Base-by-base conservation (phyloP, 306 rosid genomes). In the Rosa rugosa region DNA sequence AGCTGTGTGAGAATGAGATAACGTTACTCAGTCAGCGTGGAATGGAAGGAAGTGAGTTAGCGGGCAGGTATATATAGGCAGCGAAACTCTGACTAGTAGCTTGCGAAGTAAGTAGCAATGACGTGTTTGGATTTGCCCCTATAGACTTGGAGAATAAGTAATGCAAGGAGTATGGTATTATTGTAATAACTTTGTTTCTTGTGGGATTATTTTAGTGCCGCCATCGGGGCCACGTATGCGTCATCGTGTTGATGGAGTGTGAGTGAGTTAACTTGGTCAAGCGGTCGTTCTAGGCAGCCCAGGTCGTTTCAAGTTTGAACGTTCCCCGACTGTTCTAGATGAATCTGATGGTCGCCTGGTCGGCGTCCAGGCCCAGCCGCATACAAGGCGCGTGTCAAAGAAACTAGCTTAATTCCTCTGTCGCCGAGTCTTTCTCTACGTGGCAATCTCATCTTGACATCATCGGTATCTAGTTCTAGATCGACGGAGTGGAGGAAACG, bases 201-300 rank as follows among this genome's bases (percentile, higher is more conserved):
- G 31, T 31, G 72, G 38, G 69, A 44, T 4, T 49, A 8, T 25
- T 47, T 22, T 23, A 5, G 44, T 27, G 77, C 78, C 78, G 81
- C 36, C 54, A 51, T 10, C 45, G 40, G 7, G 13, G 27, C 14
- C 9, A 27, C 44, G 69, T 50, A 17, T 63, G 83, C 83, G 68
- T 81, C 83, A 69, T 83, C 80, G 86, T 77, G 83, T 78, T 42
- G 79, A 12, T 54, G 62, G 27, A 54, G 27, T n/a, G 76, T 25
- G 27, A 23, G 5, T 8, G 4, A 17, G 5, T 7, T 6, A 11
- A 10, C 75, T 62, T 50, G 62, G 41, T 5, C 54, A 53, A 42
- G 20, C 59, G 62, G 83, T 79, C 86, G 69, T 64, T 76, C 14
- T 7, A 9, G 80, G 73, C 75, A 46, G 67, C 80, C 22, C n/a